phyloP scores from a whole-genome alignment of 176 grass and related monocot genomes.

The Otatea glauca region DNA sequence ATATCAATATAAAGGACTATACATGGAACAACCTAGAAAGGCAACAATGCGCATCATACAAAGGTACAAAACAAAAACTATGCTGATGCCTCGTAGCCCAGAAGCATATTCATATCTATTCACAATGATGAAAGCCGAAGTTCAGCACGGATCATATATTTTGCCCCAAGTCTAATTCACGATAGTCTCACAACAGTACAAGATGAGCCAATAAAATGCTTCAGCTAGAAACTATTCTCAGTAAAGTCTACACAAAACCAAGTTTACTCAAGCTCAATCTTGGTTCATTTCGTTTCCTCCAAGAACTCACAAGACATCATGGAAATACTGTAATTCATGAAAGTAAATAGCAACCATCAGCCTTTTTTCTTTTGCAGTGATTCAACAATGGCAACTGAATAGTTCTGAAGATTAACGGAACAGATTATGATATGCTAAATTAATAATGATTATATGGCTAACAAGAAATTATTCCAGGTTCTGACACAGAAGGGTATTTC shows the following conservation, averaged over 20 bases:
- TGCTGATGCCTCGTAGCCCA: conserved; percentile 14
- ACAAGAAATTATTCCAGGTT: conserved; percentile 27
- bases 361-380: conserved; percentile 24
- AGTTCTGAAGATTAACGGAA: conserved; percentile 10
- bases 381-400: conserved; percentile 13
- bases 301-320: conserved; percentile 6
- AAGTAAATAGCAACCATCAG: conserved; percentile 4
- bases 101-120: conserved; percentile 7
- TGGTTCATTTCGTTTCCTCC: background rate
- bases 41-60: background rate
- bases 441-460: conserved; percentile 18
- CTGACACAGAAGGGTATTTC: conserved; percentile 30
- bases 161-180: conserved; percentile 6
- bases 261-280: conserved; percentile 16
- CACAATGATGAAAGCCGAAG: conserved; percentile 18
- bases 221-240: conserved; percentile 30
- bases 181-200: background rate
- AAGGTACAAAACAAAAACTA: background rate
- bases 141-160: background rate
- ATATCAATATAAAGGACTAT: conserved; percentile 32
- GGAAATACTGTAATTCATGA: background rate
- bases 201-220: conserved; percentile 16
- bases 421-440: conserved; percentile 22
- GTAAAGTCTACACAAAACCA: conserved; percentile 29
- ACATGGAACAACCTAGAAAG: background rate